phyloP scores from a whole-genome alignment of 2,329 filamentous ascomycete species.

The Neonectria neomacrospora region DNA sequence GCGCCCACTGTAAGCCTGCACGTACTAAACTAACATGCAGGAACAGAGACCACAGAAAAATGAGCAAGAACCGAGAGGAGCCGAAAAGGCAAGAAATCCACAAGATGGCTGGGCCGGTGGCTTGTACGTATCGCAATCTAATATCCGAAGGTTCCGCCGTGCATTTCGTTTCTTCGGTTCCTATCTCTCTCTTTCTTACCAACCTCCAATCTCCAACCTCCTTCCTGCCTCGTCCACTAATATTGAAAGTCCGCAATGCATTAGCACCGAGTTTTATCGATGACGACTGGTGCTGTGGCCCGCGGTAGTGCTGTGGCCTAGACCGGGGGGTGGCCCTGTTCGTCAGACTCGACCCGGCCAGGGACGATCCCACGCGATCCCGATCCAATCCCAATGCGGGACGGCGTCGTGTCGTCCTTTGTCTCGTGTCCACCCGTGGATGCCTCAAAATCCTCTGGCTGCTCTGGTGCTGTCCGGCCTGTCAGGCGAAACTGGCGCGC shows the following conservation, averaged over 20 bases:
- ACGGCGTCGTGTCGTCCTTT: constrained; percentile 20
- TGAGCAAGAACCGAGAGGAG: neutral
- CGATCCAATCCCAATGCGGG: constrained; percentile 21
- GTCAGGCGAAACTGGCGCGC: constrained; percentile 33
- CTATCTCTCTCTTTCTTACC: neutral
- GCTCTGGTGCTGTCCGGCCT: neutral
- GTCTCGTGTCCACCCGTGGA: constrained; percentile 9
- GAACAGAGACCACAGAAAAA: neutral
- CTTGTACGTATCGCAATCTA: neutral
- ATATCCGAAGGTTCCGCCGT: neutral
- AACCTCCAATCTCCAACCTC: constrained; percentile 1
- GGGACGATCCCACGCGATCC: constrained; percentile 20
- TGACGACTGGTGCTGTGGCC: constrained; percentile 18
- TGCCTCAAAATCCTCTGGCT: constrained; percentile 17
- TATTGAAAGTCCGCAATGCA: neutral
- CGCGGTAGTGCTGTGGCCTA: neutral
- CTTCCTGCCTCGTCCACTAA: neutral
- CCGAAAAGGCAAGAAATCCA: neutral
- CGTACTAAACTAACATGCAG: constrained; percentile 1
- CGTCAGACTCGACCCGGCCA: constrained; percentile 7
- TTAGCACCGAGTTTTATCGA: neutral
- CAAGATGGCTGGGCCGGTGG: neutral
- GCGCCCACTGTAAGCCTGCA: neutral
- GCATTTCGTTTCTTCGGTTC: neutral
- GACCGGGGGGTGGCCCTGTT: constrained; percentile 17